Evolutionary conservation across 805 yeast genomes (phyloP), one percentile per base, ranked within the genome.

Genomic region (Tetrapisispora arboricola): DNA sequence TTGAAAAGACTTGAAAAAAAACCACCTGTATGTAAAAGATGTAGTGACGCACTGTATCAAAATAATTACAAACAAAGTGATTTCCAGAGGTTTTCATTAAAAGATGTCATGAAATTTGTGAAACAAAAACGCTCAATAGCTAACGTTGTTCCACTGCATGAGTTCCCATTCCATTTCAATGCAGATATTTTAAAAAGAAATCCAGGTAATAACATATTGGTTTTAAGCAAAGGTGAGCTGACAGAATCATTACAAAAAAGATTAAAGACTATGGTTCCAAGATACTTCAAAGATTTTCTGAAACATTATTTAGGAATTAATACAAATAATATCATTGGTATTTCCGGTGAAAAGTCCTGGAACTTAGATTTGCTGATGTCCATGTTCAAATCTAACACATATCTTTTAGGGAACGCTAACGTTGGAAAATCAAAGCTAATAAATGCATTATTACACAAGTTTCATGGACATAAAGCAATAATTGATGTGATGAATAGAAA

Each of bases 341-440:
- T 57, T 8, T 58, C 65, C 3, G 51, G 57, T 1, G 11, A 46
- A 1, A 54, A 48, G 28, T 40, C 45, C 3, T 60, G 65, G 65
- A 58, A 59, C 29, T 33, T 60, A 4, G 47, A 47, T 13, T 40
- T 49, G 6, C 45, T 52, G 18, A 51, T 39, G 22, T 42, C 59
- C 2, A 32, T 48, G 31, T 34, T 60, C 35, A 50, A 47, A 15
- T 44, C 48, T 10, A 60, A 63, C 25, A 56, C 72, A 7, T 78
- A 73, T 50, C 57, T 83, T 24, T 61, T 82, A 17, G 94, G 94
- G 1, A 70, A 69, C 44, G 76, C 80, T 10, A 83, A 83, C 51
- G 68, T 74, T 12, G 94, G 94, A 1, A 83, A 83, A 54, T 76
- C 85, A 2, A 68, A 80, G 2, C 48, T 83, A 28, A 66, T 80